phyloP scores from a whole-genome alignment of 2,329 filamentous ascomycete species.

The Clarireedia homoeocarpa region DNA sequence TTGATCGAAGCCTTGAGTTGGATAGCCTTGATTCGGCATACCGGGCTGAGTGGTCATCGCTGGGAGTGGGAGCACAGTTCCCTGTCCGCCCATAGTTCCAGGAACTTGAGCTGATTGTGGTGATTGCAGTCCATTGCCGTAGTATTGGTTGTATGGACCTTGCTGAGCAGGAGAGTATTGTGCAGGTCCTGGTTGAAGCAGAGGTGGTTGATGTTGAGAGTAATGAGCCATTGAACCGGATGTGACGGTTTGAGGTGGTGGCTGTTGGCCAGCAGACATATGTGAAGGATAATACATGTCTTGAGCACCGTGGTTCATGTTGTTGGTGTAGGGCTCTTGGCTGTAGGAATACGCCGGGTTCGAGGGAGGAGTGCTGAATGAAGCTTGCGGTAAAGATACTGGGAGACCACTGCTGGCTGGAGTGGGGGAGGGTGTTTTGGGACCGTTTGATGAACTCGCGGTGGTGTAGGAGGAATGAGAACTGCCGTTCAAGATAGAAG shows the following conservation, averaged over 20 bases:
- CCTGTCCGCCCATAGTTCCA: conserved; percentile 57
- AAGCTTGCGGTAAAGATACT: conserved; percentile 32
- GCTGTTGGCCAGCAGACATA: conserved; percentile 69
- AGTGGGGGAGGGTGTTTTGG: conserved; percentile 71
- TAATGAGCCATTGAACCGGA: conserved; percentile 70
- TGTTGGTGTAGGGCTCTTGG: conserved; percentile 34
- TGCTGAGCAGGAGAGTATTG: conserved; percentile 53
- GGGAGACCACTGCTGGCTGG: conserved; percentile 41
- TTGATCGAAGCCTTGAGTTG: conserved; percentile 57
- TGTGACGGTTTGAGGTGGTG: conserved; percentile 68
- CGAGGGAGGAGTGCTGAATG: conserved; percentile 28
- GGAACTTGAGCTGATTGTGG: conserved; percentile 63
- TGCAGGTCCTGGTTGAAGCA: conserved; percentile 63
- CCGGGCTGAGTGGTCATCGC: conserved; percentile 37
- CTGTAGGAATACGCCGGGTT: conserved; percentile 35
- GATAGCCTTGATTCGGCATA: conserved; percentile 40
- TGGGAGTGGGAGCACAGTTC: conserved; percentile 65
- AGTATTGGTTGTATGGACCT: conserved; percentile 59
- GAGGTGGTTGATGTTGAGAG: conserved; percentile 63
- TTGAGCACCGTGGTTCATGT: conserved; percentile 74
- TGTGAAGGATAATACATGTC: conserved; percentile 84
- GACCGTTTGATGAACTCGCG: conserved; percentile 47
- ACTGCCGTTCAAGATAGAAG: conserved; percentile 41
- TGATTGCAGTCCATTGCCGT: conserved; percentile 72
- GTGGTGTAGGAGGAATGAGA: conserved; percentile 48